These are phyloP conservation scores for Phoma sp. DNA, from an alignment of 2,329 filamentous ascomycete genomes.

Conservation along the genomic window DNA sequence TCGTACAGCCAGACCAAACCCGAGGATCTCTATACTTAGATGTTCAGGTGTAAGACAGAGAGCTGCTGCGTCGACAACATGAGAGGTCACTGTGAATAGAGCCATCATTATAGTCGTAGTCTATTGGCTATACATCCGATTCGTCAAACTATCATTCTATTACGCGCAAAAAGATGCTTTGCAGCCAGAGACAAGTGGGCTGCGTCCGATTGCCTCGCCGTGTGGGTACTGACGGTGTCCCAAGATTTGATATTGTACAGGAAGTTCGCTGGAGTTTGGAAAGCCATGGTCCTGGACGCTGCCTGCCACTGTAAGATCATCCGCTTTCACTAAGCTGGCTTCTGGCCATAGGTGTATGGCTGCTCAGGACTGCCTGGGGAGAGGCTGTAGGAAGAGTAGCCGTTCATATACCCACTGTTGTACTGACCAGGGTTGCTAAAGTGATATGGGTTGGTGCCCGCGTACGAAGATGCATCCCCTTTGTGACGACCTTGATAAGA, in stretches of 20 bases:
- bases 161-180: background rate
- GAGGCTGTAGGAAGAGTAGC: conserved; percentile 26
- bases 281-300: background rate
- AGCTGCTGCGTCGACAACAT: no score
- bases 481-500: conserved; percentile 30
- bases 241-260: background rate
- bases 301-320: background rate
- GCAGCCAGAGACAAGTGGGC: background rate
- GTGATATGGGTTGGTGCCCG: conserved; percentile 31
- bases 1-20: no score
- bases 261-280: background rate
- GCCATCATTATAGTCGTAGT: background rate
- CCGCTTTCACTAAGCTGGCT: conserved; percentile 3
- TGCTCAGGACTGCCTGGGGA: conserved; percentile 26
- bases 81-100: background rate
- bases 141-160: background rate
- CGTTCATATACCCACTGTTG: conserved; percentile 26
- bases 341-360: conserved; percentile 26
- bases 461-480: conserved; percentile 30
- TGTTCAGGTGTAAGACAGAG: no score
- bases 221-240: background rate
- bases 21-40: no score
- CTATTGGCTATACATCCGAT: background rate
- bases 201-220: background rate
- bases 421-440: conserved; percentile 23